Evolutionary conservation across 2,329 filamentous ascomycete species (phyloP).

Genomic region (Dactylonectria estremocensis): DNA sequence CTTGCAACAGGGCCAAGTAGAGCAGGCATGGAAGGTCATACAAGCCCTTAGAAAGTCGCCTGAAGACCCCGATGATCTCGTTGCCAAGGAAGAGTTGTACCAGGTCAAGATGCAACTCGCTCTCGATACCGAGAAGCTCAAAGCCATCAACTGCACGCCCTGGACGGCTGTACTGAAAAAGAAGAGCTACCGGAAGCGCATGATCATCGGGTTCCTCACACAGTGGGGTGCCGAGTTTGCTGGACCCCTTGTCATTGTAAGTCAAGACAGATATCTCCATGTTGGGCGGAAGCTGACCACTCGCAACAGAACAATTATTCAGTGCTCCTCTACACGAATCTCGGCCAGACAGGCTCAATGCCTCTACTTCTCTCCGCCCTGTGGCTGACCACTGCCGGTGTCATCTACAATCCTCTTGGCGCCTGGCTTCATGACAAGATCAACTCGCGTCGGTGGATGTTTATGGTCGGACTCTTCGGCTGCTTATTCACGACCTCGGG

Average conservation of each 20-base stretch:
- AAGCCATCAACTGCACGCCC: slow-evolving; percentile 55
- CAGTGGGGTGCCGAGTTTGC: slow-evolving; percentile 69
- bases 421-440: slow-evolving; percentile 64
- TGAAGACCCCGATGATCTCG: slow-evolving; percentile 55
- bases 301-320: slow-evolving; percentile 58
- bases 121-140: slow-evolving; percentile 59
- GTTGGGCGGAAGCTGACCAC: not conserved
- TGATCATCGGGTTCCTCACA: slow-evolving; percentile 66
- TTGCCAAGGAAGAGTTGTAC: slow-evolving; percentile 62
- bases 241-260: slow-evolving; percentile 66
- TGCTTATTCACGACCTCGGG: slow-evolving; percentile 55
- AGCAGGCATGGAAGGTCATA: slow-evolving; percentile 62
- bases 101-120: slow-evolving; percentile 63
- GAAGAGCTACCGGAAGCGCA: slow-evolving; percentile 64
- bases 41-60: slow-evolving; percentile 50
- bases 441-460: slow-evolving; percentile 62
- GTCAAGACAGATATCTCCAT: slow-evolving; percentile 36
- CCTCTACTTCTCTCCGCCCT: slow-evolving; percentile 57
- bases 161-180: slow-evolving; percentile 64
- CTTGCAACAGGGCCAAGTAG: slow-evolving; percentile 60
- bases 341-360: slow-evolving; percentile 58
- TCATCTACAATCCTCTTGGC: slow-evolving; percentile 65
- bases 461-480: slow-evolving; percentile 58
- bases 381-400: slow-evolving; percentile 62
- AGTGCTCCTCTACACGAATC: slow-evolving; percentile 56